phyloP scores from a whole-genome alignment of 1,139 yeast species.

The Magnusiomyces sp. region DNA sequence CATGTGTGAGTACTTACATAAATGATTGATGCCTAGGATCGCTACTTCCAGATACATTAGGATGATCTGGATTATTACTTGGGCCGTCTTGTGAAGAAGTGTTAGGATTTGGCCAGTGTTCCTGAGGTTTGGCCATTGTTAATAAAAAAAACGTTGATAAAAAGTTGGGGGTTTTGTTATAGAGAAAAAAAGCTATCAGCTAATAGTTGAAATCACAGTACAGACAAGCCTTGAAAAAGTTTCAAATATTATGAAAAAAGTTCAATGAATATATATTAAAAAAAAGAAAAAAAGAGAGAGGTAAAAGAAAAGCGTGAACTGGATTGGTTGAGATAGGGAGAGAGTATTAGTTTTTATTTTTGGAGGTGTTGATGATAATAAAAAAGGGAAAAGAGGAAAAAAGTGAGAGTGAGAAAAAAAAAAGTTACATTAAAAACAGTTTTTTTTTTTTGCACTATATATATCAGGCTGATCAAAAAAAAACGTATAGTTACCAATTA shows the following conservation, averaged over 20 bases:
- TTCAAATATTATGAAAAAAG: neutral
- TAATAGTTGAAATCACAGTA: neutral
- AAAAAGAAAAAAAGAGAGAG: too few species aligned
- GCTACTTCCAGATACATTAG: too few species aligned
- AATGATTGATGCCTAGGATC: constrained; percentile 17
- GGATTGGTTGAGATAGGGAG: neutral
- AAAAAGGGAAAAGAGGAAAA: neutral
- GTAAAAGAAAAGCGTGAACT: neutral
- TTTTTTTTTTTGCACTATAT: neutral
- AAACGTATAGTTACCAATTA: too few species aligned
- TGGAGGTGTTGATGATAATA: neutral
- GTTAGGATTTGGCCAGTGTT: constrained; percentile 11
- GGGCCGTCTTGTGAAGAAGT: constrained; percentile 1
- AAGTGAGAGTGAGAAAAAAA: neutral
- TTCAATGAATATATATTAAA: neutral
- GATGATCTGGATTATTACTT: constrained; percentile 5
- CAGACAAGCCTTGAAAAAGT: neutral
- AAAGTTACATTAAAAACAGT: neutral
- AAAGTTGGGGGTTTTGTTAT: neutral
- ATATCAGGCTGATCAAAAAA: neutral
- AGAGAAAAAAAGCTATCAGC: neutral
- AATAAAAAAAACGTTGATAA: neutral
- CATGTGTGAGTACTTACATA: constrained; percentile 16
- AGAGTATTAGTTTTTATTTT: neutral
- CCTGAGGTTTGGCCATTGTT: constrained; percentile 10